phyloP scores from a whole-genome alignment of 2,329 filamentous ascomycete genomes.

The Juglanconis sp. region DNA sequence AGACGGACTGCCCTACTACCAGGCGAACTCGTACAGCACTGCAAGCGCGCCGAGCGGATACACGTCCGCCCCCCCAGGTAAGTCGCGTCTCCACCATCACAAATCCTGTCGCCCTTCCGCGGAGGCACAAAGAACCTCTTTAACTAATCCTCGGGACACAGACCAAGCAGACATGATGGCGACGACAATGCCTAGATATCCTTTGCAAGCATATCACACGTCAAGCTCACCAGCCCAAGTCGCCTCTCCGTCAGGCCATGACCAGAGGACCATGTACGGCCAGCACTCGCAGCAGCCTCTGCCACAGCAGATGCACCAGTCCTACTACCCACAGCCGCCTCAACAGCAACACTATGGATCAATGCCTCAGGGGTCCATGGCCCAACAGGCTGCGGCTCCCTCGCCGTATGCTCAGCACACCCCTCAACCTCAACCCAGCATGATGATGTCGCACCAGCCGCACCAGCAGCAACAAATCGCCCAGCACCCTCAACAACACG shows the following conservation, averaged over 20 bases:
- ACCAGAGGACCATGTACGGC: conserved; percentile 83
- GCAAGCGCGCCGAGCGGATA: conserved; percentile 80
- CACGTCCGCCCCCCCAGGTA: conserved; percentile 69
- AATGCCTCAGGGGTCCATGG: conserved; percentile 55
- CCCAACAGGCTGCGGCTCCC: conserved; percentile 35
- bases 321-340: conserved; percentile 60
- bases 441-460: conserved; percentile 63
- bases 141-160: conserved; percentile 28
- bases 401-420: conserved; percentile 62
- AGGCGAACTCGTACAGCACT: conserved; percentile 79
- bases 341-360: conserved; percentile 59
- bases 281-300: conserved; percentile 71
- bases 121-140: neutral
- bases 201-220: conserved; percentile 91
- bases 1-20: conserved; percentile 73
- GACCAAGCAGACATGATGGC: conserved; percentile 67
- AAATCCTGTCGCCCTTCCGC: neutral
- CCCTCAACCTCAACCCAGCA: conserved; percentile 62
- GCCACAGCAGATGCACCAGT: conserved; percentile 62
- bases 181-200: conserved; percentile 67
- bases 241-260: conserved; percentile 82
- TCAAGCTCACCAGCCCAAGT: conserved; percentile 93
- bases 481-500: conserved; percentile 57
- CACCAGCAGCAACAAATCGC: conserved; percentile 53
- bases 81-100: conserved; percentile 34